Evolutionary conservation across 2,329 filamentous ascomycete genomes (phyloP).

Genomic region (Scedosporium minutisporum): DNA sequence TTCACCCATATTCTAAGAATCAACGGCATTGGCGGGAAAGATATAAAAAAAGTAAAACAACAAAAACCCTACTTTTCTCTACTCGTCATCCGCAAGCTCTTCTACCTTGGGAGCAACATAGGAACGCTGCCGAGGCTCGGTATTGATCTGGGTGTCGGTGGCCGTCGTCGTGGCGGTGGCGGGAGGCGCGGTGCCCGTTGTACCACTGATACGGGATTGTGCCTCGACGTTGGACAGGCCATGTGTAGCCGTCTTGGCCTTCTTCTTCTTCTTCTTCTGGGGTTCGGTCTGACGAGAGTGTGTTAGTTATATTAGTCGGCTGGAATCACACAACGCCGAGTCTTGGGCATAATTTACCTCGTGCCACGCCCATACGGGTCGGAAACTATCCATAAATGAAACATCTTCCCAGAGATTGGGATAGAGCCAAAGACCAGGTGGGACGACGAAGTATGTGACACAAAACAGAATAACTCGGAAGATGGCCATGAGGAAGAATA

Average conservation of each 20-base stretch:
- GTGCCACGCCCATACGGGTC: constrained; percentile 95
- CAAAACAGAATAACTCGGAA: constrained; percentile 93
- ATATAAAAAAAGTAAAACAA: not conserved
- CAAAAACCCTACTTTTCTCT: not conserved
- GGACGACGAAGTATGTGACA: constrained; percentile 72
- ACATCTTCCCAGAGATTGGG: constrained; percentile 98
- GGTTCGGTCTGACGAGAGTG: constrained; percentile 24
- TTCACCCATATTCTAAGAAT: not conserved
- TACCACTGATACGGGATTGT: constrained; percentile 37
- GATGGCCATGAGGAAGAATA: constrained; percentile 97
- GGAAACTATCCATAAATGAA: constrained; percentile 95
- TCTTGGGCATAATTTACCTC: constrained; percentile 52
- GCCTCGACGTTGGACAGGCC: constrained; percentile 19
- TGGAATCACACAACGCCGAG: not conserved
- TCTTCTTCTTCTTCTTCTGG: constrained; percentile 50
- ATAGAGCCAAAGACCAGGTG: constrained; percentile 95
- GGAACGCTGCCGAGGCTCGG: constrained; percentile 29
- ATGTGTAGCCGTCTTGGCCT: constrained; percentile 29
- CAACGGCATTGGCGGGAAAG: not conserved
- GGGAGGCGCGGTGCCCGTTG: constrained; percentile 42
- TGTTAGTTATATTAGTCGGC: constrained; percentile 17
- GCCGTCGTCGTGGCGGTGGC: constrained; percentile 47
- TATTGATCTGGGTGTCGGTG: constrained; percentile 43
- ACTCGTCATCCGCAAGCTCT: constrained; percentile 35
- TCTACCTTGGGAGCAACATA: constrained; percentile 45